A percentile compares a stretch with the other conserved stretches of the same genome.
Conservation (phyloP, 768 basidiomycete genomes). For the Tulasnella sp. region DNA sequence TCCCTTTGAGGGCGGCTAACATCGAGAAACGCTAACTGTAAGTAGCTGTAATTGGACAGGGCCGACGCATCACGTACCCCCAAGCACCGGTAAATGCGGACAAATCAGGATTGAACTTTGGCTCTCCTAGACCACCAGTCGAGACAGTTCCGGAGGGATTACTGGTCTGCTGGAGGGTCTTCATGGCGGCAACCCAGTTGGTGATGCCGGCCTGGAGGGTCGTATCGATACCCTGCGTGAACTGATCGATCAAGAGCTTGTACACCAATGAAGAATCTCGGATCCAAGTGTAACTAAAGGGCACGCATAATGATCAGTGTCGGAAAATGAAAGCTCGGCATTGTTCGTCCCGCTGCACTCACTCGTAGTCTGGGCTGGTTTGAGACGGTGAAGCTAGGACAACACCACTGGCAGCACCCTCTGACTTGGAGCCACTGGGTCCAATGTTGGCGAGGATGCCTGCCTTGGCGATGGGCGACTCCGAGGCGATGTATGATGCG, state of each 20-base stretch:
- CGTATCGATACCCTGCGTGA: constrained; percentile 41
- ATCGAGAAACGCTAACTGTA: not conserved
- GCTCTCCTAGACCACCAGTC: constrained; percentile 71
- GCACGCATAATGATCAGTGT: too few species aligned
- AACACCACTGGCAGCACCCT: constrained; percentile 31
- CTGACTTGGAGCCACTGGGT: constrained; percentile 15
- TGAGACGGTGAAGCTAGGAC: constrained; percentile 36
- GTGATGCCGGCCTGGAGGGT: constrained; percentile 45
- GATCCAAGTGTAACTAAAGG: constrained; percentile 60
- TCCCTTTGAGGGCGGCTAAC: constrained; percentile 29
- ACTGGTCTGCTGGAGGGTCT: constrained; percentile 47
- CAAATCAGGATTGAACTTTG: constrained; percentile 59
- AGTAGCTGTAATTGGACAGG: too few species aligned
- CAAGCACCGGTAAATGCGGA: constrained; percentile 41
- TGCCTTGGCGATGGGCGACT: constrained; percentile 16
- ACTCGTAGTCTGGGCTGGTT: constrained; percentile 20
- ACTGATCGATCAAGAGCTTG: constrained; percentile 36
- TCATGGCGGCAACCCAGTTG: constrained; percentile 46
- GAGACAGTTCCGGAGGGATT: constrained; percentile 60
- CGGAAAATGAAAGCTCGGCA: too few species aligned
- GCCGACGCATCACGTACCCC: constrained; percentile 25
- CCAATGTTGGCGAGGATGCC: constrained; percentile 21
- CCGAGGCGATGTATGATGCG: constrained; percentile 13
- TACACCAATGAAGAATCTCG: constrained; percentile 50
- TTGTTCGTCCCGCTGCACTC: too few species aligned